Conservation (phyloP, 345 rosid genomes). For the Eucalyptus sideroxylon region DNA sequence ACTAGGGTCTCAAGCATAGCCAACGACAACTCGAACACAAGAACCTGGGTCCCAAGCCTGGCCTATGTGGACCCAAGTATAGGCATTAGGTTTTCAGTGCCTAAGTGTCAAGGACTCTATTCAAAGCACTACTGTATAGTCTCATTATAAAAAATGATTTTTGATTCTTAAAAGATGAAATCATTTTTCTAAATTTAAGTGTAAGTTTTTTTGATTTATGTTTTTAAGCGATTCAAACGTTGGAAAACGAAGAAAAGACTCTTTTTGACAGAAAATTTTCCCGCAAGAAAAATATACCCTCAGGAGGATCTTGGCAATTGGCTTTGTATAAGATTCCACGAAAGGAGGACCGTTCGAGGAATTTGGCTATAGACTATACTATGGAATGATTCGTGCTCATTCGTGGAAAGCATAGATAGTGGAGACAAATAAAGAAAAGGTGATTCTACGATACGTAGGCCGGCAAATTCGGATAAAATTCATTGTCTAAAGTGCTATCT, state of each 20-base stretch:
- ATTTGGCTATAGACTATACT: background rate
- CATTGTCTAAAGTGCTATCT: background rate
- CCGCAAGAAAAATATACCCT: background rate
- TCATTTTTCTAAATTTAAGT: background rate
- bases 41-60: accelerated
- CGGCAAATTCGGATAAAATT: background rate
- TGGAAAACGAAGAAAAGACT: too few species aligned
- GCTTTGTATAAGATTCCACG: background rate
- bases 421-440: background rate
- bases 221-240: background rate
- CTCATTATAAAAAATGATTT: background rate
- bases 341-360: background rate
- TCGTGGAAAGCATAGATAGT: background rate
- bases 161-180: background rate
- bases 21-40: accelerated
- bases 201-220: background rate
- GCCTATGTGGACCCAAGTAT: background rate
- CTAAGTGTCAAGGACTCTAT: background rate
- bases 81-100: accelerated
- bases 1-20: background rate
- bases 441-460: background rate
- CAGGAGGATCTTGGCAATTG: background rate
- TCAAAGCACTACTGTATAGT: accelerated
- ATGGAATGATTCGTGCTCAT: background rate
- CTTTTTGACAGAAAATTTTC: background rate